Conservation (phyloP, 1,139 yeast species). For the Saccharomycopsis phalli region DNA sequence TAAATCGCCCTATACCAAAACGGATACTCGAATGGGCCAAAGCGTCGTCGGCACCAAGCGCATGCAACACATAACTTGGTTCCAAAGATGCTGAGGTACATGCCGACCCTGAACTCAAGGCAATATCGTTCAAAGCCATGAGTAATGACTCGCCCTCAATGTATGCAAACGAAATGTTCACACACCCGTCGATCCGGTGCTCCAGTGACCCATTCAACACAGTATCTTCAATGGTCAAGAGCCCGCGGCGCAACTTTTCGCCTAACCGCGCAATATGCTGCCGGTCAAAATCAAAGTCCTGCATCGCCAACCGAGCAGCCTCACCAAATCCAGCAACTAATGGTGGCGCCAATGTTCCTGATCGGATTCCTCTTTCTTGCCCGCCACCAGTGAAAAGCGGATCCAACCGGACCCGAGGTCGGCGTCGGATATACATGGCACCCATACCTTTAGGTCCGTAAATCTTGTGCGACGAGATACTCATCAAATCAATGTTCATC, state of each 20-base stretch:
- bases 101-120: conserved; percentile 95
- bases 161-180: conserved; percentile 91
- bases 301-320: conserved; percentile 76
- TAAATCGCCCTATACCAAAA: conserved; percentile 94
- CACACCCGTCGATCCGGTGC: conserved; percentile 83
- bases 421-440: conserved; percentile 89
- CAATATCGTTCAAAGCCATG: conserved; percentile 97
- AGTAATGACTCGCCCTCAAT: conserved; percentile 95
- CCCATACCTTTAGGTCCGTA: conserved; percentile 99
- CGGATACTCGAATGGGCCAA: conserved; percentile 95
- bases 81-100: conserved; percentile 98
- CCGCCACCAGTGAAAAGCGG: conserved; percentile 98
- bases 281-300: conserved; percentile 68
- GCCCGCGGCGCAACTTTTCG: conserved; percentile 59
- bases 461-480: conserved; percentile 91
- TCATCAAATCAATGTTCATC: conserved; percentile 85
- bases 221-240: conserved; percentile 79
- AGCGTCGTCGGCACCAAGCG: conserved; percentile 97
- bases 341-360: conserved; percentile 96
- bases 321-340: conserved; percentile 95
- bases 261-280: conserved; percentile 65
- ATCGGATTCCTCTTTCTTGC: conserved; percentile 95
- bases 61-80: conserved; percentile 94
- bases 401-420: conserved; percentile 96
- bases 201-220: conserved; percentile 77